A percentile compares a stretch with the other conserved stretches of the same genome.
Conservation (phyloP, 1,284 basidiomycete genomes). For the Cutaneotrichosporon sp. region DNA sequence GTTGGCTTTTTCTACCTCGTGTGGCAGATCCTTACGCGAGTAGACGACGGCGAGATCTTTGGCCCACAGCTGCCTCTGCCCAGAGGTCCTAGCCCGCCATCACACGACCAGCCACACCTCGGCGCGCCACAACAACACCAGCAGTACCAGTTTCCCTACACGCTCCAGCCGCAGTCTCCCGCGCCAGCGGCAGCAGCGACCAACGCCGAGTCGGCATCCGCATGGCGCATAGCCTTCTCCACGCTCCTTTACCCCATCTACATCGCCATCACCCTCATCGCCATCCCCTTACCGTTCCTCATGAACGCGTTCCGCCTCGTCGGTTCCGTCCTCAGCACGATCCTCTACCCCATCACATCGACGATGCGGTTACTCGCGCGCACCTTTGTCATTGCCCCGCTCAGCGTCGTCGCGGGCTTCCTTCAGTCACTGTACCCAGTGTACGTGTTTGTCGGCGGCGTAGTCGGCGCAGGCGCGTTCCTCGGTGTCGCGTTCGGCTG, state of each 20-base stretch:
- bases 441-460: conserved; percentile 38
- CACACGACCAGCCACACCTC: conserved; percentile 25
- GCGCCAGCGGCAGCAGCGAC: conserved; percentile 1
- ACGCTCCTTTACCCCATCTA: conserved; percentile 37
- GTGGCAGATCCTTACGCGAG: conserved; percentile 43
- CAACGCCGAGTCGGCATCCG: conserved; percentile 9
- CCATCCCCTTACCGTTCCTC: conserved; percentile 33
- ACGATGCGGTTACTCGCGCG: conserved; percentile 22
- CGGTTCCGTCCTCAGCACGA: conserved; percentile 17
- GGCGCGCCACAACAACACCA: conserved; percentile 7
- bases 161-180: conserved; percentile 23
- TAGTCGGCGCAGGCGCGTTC: conserved; percentile 33
- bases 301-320: conserved; percentile 27
- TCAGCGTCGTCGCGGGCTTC: conserved; percentile 19
- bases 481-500: conserved; percentile 36
- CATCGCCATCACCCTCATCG: conserved; percentile 30
- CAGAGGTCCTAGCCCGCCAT: not conserved
- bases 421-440: conserved; percentile 36
- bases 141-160: conserved; percentile 32
- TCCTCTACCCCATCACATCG: conserved; percentile 37
- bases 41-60: conserved; percentile 41
- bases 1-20: conserved; percentile 40
- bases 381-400: conserved; percentile 33
- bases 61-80: not conserved
- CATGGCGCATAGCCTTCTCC: conserved; percentile 23